Conservation (phyloP, 2,329 filamentous ascomycete species). For the Torrubiella hemipterigena region DNA sequence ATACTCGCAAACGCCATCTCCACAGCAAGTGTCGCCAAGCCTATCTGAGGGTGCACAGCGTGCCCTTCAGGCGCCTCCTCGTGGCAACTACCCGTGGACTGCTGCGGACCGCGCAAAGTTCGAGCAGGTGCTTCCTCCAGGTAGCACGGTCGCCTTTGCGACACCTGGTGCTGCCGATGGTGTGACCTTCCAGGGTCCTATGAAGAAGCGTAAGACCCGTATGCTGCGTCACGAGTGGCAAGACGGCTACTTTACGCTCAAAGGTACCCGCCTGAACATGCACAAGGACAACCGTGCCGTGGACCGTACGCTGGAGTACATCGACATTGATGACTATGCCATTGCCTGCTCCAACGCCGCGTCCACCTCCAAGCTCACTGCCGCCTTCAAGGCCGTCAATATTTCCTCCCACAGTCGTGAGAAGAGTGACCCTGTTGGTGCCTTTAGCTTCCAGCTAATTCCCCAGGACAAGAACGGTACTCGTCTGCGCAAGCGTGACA, state of each 20-base stretch:
- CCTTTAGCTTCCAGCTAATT: slow-evolving; percentile 78
- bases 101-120: slow-evolving; percentile 31
- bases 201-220: slow-evolving; percentile 87
- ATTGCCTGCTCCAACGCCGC: slow-evolving; percentile 72
- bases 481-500: slow-evolving; percentile 41
- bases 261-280: slow-evolving; percentile 62
- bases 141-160: slow-evolving; percentile 16
- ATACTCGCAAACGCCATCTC: slow-evolving; percentile 17
- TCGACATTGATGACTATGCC: slow-evolving; percentile 82
- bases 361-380: slow-evolving; percentile 68
- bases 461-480: slow-evolving; percentile 50
- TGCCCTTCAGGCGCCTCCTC: slow-evolving; percentile 38
- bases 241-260: slow-evolving; percentile 80
- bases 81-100: slow-evolving; percentile 44
- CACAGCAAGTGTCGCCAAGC: slow-evolving; percentile 22
- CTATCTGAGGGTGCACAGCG: slow-evolving; percentile 21
- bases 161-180: slow-evolving; percentile 29
- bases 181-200: slow-evolving; percentile 67
- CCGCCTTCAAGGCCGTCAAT: slow-evolving; percentile 73
- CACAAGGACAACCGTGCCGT: slow-evolving; percentile 48
- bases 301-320: slow-evolving; percentile 57
- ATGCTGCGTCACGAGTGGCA: slow-evolving; percentile 91
- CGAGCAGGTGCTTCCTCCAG: slow-evolving; percentile 32
- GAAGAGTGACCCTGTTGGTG: slow-evolving; percentile 47
- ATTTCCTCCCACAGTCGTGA: slow-evolving; percentile 42